Evolutionary conservation across 208 protist species (phyloP).

Genomic region (Porcisia hertigi): DNA sequence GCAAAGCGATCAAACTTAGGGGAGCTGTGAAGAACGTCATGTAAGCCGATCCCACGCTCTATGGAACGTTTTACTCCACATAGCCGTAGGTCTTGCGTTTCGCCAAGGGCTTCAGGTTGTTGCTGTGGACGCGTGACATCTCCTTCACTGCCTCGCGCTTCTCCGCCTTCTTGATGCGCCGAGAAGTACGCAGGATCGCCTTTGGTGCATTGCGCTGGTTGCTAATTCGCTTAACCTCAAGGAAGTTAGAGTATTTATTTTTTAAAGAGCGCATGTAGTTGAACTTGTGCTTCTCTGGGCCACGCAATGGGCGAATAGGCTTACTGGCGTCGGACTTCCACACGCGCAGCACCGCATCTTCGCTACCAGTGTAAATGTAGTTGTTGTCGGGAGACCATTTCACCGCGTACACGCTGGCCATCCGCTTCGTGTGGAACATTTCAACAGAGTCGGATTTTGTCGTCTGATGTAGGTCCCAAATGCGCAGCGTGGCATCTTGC

Average conservation of each 20-base stretch:
- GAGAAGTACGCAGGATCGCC: constrained; percentile 59
- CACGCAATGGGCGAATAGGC: constrained; percentile 84
- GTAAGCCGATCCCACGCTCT: neutral
- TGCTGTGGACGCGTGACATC: constrained; percentile 75
- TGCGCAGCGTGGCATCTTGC: constrained; percentile 95
- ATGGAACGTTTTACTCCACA: constrained; percentile 57
- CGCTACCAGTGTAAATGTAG: constrained; percentile 95
- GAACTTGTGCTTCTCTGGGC: constrained; percentile 90
- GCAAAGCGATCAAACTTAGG: neutral
- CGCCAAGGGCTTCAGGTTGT: constrained; percentile 81
- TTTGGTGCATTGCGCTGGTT: constrained; percentile 91
- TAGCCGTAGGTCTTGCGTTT: constrained; percentile 88
- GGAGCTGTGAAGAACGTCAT: neutral
- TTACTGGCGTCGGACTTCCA: constrained; percentile 96
- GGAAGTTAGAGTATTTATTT: constrained; percentile 84
- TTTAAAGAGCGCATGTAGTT: constrained; percentile 94
- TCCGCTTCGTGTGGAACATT: constrained; percentile 98
- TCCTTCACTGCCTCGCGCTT: constrained; percentile 88
- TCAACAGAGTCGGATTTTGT: constrained; percentile 91
- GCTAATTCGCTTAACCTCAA: constrained; percentile 88
- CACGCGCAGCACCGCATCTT: constrained; percentile 97
- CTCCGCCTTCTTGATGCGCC: constrained; percentile 74
- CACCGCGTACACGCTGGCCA: constrained; percentile 95
- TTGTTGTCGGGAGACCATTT: constrained; percentile 93
- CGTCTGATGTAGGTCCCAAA: constrained; percentile 91